phyloP scores from a whole-genome alignment of 305 asterid genomes.

The Fraxinus baroniana region DNA sequence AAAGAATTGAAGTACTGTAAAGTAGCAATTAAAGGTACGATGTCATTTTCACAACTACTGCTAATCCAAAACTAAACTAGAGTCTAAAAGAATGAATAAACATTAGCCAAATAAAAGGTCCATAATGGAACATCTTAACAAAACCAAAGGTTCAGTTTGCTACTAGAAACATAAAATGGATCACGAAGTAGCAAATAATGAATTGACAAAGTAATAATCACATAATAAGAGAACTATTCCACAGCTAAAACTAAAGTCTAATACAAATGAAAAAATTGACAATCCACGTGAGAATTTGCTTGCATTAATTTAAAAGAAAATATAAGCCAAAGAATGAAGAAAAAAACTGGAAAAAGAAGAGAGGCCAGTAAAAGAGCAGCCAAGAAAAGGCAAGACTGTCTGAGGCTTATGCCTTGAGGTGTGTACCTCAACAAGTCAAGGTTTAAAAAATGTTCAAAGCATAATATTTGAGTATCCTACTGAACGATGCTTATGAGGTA shows the following conservation, averaged over 20 bases:
- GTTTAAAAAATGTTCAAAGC: neutral
- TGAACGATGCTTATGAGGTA: neutral
- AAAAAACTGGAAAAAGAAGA: neutral
- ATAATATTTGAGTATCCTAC: neutral
- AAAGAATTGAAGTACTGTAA: slow-evolving; percentile 12
- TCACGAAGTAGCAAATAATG: neutral
- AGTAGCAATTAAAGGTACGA: neutral
- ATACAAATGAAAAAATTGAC: neutral
- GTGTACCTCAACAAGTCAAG: neutral
- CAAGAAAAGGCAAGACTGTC: neutral
- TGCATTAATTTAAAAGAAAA: neutral
- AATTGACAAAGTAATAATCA: neutral
- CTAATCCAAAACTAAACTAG: slow-evolving; percentile 1
- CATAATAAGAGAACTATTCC: neutral
- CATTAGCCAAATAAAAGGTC: neutral
- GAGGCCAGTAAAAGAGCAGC: neutral
- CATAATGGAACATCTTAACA: neutral
- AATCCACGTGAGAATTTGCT: neutral
- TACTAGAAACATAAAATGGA: neutral
- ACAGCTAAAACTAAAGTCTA: neutral
- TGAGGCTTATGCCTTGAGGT: neutral
- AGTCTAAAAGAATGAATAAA: neutral
- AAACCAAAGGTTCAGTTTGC: neutral
- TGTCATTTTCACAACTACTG: neutral
- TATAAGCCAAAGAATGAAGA: neutral